Evolutionary conservation across 306 rosid species (phyloP), one percentile per base, ranked within the genome.

Genomic region (Malus orientalis): DNA sequence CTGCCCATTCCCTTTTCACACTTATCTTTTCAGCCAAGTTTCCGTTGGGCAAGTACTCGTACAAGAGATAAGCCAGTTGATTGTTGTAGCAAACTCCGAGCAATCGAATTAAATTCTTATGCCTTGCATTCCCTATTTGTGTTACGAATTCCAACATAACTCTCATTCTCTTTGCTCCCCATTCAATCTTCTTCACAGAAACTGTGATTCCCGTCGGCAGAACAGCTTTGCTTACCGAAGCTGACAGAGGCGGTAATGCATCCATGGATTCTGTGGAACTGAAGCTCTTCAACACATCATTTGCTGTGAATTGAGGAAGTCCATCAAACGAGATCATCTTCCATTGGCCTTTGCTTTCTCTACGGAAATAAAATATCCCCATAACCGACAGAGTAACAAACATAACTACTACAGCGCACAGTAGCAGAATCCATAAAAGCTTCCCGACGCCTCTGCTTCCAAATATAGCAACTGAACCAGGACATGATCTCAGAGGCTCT

Each of bases 141-240:
- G 73, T 84, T 72, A 91, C 81, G 51, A 90, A 85, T 44, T 86
- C 92, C 33, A 85, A 68, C 82, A 88, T 82, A 36, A 27, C 77
- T 71, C 69, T 81, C 32, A 83, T 80, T 76, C 68, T 84, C 67
- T 86, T 92, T 11, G 75, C 81, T 76, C 87, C 93, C 91, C 89
- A 86, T 63, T 92, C 97, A 54, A 89, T 83, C 88, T 81, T 90
- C 87, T 89, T 92, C 32, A 95, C 91, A 25, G 88, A 68, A 73
- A 95, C 97, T 19, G 92, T 84, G 78, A 95, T 95, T 70, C 98
- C 97, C 22, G 97, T 95, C 0, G 98, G 97, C n/a, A 95, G 89
- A 82, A 92, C 95, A 23, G 87, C 89, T 79, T 89, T 89, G 71
- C 86, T 74, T 67, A 82, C 86, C 40, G 82, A 84, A 76, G 87